Conservation (phyloP, 1,139 yeast genomes). For the Diutina neorugosa region DNA sequence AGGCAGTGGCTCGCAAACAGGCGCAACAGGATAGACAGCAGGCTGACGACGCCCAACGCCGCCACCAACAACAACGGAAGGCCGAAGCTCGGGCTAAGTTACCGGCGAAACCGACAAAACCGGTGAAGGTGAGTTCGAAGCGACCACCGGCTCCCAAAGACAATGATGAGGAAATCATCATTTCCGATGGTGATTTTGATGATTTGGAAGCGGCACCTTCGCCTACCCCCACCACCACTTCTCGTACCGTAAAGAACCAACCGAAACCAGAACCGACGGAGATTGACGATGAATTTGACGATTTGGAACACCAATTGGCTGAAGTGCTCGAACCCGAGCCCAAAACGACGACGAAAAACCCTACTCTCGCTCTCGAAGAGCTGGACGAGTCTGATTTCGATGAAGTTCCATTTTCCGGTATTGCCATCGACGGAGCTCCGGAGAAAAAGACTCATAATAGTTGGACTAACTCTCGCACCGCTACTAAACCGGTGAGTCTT, state of each 20-base stretch:
- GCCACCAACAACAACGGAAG: no score
- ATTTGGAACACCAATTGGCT: background rate
- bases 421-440: background rate
- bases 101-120: background rate
- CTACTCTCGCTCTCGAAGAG: background rate
- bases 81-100: background rate
- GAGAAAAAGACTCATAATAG: background rate
- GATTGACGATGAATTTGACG: background rate
- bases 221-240: background rate
- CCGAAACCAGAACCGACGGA: background rate
- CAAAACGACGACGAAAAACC: background rate
- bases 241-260: background rate
- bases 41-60: no score
- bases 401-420: background rate
- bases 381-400: constrained; percentile 1
- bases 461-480: background rate
- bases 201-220: background rate
- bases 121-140: background rate
- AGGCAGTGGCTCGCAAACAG: background rate
- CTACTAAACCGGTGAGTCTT: constrained; percentile 1
- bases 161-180: background rate
- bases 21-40: no score
- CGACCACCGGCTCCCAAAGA: background rate
- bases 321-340: background rate
- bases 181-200: background rate